A percentile compares a stretch with the other conserved stretches of the same genome.
These are phyloP conservation scores for Colletotrichum acutatum DNA, from an alignment of 2,329 filamentous ascomycete species.

Conservation along the genomic window DNA sequence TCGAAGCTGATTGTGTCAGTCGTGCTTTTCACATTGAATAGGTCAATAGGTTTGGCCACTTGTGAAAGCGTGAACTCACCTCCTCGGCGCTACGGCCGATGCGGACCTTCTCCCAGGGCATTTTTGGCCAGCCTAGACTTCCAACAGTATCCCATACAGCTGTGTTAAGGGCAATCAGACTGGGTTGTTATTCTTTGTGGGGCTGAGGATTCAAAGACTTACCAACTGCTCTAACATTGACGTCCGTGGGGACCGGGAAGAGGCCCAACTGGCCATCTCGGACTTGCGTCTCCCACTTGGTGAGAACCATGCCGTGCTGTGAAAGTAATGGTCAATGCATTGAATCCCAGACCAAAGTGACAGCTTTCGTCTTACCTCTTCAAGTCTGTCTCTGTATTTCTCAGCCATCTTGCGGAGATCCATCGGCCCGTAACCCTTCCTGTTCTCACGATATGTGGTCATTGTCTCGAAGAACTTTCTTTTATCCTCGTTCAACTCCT, in stretches of 20 bases:
- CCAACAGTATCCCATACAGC: constrained; percentile 65
- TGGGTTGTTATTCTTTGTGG: rapidly evolving
- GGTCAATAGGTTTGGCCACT: no score
- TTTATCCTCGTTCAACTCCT: constrained; percentile 9
- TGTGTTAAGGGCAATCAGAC: neutral
- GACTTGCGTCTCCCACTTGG: neutral
- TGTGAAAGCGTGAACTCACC: neutral
- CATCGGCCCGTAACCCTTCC: neutral
- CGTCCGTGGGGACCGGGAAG: neutral
- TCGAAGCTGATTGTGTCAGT: constrained; percentile 21
- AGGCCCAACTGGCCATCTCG: neutral
- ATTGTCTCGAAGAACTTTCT: constrained; percentile 1
- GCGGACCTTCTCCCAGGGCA: constrained; percentile 26
- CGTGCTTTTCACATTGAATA: no score
- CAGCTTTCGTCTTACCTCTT: neutral
- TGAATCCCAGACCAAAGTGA: neutral
- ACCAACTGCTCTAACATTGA: constrained; percentile 19
- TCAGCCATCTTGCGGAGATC: constrained; percentile 11
- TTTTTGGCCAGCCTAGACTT: constrained; percentile 47
- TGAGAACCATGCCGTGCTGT: constrained; percentile 27
- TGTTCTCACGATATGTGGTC: neutral
- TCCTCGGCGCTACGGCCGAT: constrained; percentile 25
- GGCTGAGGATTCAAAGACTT: neutral
- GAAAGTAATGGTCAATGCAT: neutral
- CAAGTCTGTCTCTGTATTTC: constrained; percentile 14